Evolutionary conservation across 1,139 yeast species (phyloP).

Genomic region (Kluyveromyces sp.): DNA sequence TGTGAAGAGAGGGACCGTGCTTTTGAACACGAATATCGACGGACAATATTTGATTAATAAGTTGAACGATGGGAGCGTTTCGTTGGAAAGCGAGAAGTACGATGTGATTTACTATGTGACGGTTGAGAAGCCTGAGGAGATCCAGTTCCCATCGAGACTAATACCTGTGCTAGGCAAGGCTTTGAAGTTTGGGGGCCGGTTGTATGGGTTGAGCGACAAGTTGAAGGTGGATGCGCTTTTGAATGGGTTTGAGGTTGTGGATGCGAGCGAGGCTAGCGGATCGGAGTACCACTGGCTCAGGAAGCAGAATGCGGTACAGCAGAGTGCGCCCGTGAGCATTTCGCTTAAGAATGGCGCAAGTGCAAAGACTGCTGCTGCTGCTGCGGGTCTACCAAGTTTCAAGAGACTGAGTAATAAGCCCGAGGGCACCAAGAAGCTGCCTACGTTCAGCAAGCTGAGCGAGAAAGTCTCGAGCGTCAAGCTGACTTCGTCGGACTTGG

Average conservation of each 20-base stretch:
- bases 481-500: conserved; percentile 9
- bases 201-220: conserved; percentile 24
- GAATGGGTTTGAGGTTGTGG: conserved; percentile 23
- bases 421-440: conserved; percentile 1
- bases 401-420: conserved; percentile 6
- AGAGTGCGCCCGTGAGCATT: conserved; percentile 8
- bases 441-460: conserved; percentile 7
- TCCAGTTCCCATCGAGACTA: conserved; percentile 25
- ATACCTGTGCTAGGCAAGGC: conserved; percentile 19
- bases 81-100: conserved; percentile 38
- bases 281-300: conserved; percentile 24
- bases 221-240: conserved; percentile 28
- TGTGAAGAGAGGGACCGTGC: conserved; percentile 31
- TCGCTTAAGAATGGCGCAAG: conserved; percentile 10
- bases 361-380: conserved; percentile 1
- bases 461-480: conserved; percentile 5
- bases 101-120: conserved; percentile 50
- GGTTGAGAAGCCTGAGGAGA: conserved; percentile 38
- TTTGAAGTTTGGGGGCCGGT: conserved; percentile 19
- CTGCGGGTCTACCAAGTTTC: conserved; percentile 8
- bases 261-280: conserved; percentile 6
- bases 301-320: conserved; percentile 8
- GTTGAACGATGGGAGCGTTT: conserved; percentile 50
- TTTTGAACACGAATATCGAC: conserved; percentile 15
- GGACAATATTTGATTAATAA: conserved; percentile 51